phyloP scores from a whole-genome alignment of 2,329 filamentous ascomycete species.

The Cladosporium sp. region DNA sequence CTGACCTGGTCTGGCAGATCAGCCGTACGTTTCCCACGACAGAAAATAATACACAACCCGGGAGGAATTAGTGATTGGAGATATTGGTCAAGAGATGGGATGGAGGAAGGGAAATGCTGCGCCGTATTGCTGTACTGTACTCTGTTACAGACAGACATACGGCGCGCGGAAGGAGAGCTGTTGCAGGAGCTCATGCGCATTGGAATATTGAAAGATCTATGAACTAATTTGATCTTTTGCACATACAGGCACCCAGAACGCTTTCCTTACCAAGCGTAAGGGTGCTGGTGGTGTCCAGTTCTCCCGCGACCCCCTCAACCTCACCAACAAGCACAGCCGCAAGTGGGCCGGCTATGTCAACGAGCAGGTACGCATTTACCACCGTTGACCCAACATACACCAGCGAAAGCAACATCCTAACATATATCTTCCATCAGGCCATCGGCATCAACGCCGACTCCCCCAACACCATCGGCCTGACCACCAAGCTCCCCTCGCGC shows the following conservation, averaged over 20 bases:
- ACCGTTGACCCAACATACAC: background rate
- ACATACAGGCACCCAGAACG: conserved; percentile 75
- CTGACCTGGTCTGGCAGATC: conserved; percentile 93
- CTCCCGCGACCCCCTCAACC: conserved; percentile 92
- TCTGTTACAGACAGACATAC: background rate
- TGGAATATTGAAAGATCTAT: background rate
- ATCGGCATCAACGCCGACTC: conserved; percentile 73
- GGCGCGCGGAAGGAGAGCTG: background rate
- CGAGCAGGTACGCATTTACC: conserved; percentile 69
- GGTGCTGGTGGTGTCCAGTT: conserved; percentile 78
- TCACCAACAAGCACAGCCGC: conserved; percentile 86
- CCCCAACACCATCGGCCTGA: conserved; percentile 76
- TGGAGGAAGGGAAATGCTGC: background rate
- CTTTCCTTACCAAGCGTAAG: conserved; percentile 90
- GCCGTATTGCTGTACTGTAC: background rate
- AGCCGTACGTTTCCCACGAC: conserved; percentile 72
- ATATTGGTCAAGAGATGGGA: conserved; percentile 6
- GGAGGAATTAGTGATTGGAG: background rate
- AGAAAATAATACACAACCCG: conserved; percentile 7
- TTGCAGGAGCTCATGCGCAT: background rate
- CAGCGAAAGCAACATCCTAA: conserved; percentile 18
- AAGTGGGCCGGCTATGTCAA: conserved; percentile 96
- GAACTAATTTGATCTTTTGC: conserved; percentile 14
- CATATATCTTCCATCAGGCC: conserved; percentile 57
- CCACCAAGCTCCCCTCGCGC: conserved; percentile 79